phyloP scores from a whole-genome alignment of 1,139 yeast genomes.

The Yamadazyma aaseri region DNA sequence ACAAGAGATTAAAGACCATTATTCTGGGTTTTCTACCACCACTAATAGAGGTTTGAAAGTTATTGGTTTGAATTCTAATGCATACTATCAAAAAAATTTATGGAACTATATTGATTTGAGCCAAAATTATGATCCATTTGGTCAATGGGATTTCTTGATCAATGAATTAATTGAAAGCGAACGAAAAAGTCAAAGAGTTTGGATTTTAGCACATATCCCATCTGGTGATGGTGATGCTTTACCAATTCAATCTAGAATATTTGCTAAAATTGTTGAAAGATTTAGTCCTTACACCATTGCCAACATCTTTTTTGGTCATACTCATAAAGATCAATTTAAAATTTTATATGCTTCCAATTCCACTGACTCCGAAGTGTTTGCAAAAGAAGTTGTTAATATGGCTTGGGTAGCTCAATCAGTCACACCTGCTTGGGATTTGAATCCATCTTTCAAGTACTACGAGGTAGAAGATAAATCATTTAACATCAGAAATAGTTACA shows the following conservation, averaged over 20 bases:
- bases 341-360: conserved; percentile 49
- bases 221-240: conserved; percentile 54
- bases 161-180: conserved; percentile 63
- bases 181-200: conserved; percentile 55
- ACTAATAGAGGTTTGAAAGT: conserved; percentile 59
- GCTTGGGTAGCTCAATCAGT: conserved; percentile 70
- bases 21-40: conserved; percentile 60
- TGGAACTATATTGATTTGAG: conserved; percentile 59
- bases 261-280: conserved; percentile 58
- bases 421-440: conserved; percentile 58
- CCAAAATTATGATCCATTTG: conserved; percentile 59
- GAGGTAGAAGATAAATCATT: conserved; percentile 64
- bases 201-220: conserved; percentile 74
- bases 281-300: conserved; percentile 70
- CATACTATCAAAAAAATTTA: conserved; percentile 62
- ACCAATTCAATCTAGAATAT: conserved; percentile 59
- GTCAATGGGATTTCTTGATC: conserved; percentile 59
- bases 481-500: conserved; percentile 58
- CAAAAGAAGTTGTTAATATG: conserved; percentile 42
- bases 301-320: conserved; percentile 68
- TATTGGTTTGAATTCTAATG: conserved; percentile 63
- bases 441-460: conserved; percentile 74
- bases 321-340: conserved; percentile 68
- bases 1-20: conserved; percentile 36
- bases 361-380: conserved; percentile 27